These are phyloP conservation scores for Candida gigantensis DNA, from an alignment of 1,139 yeast genomes.

Conservation along the genomic window DNA sequence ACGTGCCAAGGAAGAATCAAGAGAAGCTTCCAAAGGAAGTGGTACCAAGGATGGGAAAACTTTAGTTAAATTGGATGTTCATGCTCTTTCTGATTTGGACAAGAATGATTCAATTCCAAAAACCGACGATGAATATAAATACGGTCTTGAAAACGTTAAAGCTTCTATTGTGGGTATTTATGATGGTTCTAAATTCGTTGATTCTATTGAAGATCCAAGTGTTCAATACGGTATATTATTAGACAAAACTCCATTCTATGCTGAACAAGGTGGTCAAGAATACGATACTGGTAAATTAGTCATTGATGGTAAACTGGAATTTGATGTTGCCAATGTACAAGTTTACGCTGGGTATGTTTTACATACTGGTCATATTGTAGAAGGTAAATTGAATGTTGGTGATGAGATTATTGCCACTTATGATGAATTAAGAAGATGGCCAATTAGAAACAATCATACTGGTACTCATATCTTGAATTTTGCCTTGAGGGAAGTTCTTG, in stretches of 20 bases:
- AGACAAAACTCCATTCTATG: slow-evolving; percentile 92
- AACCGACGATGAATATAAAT: slow-evolving; percentile 81
- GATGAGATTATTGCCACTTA: slow-evolving; percentile 81
- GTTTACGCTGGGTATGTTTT: slow-evolving; percentile 90
- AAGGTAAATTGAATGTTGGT: slow-evolving; percentile 69
- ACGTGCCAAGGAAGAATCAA: slow-evolving; percentile 80
- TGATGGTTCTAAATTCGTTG: slow-evolving; percentile 42
- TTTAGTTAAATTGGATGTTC: slow-evolving; percentile 83
- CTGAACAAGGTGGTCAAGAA: slow-evolving; percentile 99
- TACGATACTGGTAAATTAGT: slow-evolving; percentile 92
- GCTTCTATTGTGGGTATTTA: slow-evolving; percentile 71
- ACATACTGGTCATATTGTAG: slow-evolving; percentile 84
- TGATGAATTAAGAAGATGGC: slow-evolving; percentile 94
- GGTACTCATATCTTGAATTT: slow-evolving; percentile 94
- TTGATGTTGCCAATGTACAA: slow-evolving; percentile 89
- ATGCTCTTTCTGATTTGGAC: slow-evolving; percentile 70
- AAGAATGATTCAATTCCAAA: slow-evolving; percentile 63
- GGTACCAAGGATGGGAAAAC: slow-evolving; percentile 61
- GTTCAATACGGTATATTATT: slow-evolving; percentile 76
- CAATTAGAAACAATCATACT: slow-evolving; percentile 95
- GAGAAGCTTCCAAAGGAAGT: slow-evolving; percentile 93
- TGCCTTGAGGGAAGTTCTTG: slow-evolving; percentile 83
- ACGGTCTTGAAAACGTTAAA: slow-evolving; percentile 62
- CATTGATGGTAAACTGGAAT: slow-evolving; percentile 84
- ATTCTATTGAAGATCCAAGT: slow-evolving; percentile 21